Base-by-base conservation (phyloP, 2,329 filamentous ascomycete species). In the Aspergillus terreus region DNA sequence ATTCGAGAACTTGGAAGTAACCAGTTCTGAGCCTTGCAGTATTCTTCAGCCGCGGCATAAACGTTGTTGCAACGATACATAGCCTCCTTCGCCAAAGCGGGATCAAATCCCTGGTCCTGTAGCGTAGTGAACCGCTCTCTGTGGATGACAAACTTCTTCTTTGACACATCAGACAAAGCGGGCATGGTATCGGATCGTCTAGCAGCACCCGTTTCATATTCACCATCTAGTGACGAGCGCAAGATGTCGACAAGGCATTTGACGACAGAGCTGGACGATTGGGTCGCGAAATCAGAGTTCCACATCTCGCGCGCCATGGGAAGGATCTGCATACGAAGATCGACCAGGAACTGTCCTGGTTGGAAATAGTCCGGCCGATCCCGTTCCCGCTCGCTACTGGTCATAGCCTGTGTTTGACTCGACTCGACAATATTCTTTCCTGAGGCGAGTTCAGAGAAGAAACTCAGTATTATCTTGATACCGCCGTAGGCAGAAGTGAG, bases 261-360 rank as follows among this genome's bases (percentile, higher is more conserved):
- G 15, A 94, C 83, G 40, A 92, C 87, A 19, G 84, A 80, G 21
- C 85, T 86, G 3, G 88, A 85, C 1, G 90, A 83, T 62, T 90
- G 92, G 60, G 96, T 90, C 15, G 94, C 83, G 44, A 95, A 82
- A 23, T 84, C 78, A 1, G 91, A 95, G 59, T 90, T 85, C 95
- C 94, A 99, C 25, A 97, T 81, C 44, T 85, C 81, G 51, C 82
- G 81, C 38, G 94, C 81, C 43, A 87, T 82, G 0, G 91, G 89
- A 12, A 96, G 74, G 23, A 96, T 83, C 23, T 85, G 83, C 72
- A 88, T 84, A 40, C 94, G 86, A 40, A 97, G 73, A 67, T 97
- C 92, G 5, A 97, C 84, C 12, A 96, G 76, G 50, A 97, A 87
- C 62, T 96, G 92, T 1, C 82, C 78, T 12, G 84, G 80, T 9